Evolutionary conservation across 2,329 filamentous ascomycete species (phyloP).

Genomic region (Myriosclerotinia scirpicola): DNA sequence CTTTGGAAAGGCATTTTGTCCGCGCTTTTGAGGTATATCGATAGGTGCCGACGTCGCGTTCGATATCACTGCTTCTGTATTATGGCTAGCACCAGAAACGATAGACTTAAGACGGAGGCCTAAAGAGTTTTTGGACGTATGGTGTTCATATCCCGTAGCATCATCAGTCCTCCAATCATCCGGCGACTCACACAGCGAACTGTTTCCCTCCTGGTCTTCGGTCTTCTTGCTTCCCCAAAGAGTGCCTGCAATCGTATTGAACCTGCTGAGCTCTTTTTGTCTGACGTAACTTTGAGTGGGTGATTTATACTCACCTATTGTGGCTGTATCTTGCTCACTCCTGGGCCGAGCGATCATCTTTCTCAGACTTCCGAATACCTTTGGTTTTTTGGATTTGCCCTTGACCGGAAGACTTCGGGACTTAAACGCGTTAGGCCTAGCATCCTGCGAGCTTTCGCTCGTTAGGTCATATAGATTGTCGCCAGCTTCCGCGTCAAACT

Average conservation of each 20-base stretch:
- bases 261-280: background rate
- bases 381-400: background rate
- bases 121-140: background rate
- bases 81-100: background rate
- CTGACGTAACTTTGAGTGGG: background rate
- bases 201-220: background rate
- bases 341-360: conserved; percentile 8
- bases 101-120: background rate
- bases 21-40: conserved; percentile 1
- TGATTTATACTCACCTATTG: conserved; percentile 1
- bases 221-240: background rate
- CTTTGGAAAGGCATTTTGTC: background rate
- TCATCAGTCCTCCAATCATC: conserved; percentile 7
- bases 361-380: conserved; percentile 7
- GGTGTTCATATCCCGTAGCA: background rate
- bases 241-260: background rate
- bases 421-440: background rate
- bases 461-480: background rate
- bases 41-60: background rate
- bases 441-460: background rate
- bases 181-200: background rate
- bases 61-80: background rate
- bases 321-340: conserved; percentile 13
- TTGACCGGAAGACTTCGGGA: background rate
- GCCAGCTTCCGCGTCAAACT: background rate